Conservation (phyloP, 2,329 filamentous ascomycete genomes). For the Lomentospora prolificans region DNA sequence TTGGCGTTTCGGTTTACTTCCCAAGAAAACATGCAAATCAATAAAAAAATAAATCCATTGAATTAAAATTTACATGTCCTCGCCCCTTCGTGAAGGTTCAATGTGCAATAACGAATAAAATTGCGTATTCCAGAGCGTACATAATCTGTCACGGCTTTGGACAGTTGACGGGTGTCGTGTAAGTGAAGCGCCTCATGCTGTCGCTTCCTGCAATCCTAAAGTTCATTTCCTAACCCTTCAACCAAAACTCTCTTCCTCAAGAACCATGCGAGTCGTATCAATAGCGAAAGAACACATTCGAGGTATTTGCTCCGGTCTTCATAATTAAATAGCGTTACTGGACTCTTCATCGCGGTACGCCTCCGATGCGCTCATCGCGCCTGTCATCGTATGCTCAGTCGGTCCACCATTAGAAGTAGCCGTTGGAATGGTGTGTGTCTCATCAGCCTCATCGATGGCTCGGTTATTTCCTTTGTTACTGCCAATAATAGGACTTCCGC, state of each 20-base stretch:
- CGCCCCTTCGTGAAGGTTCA: background rate
- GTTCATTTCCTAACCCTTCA: too few relatives aligned
- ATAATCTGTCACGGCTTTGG: too few relatives aligned
- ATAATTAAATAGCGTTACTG: background rate
- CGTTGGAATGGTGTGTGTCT: background rate
- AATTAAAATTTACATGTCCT: background rate
- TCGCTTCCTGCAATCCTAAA: too few relatives aligned
- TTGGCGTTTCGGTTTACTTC: background rate
- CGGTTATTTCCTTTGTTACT: conserved; percentile 5
- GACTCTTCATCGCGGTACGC: background rate
- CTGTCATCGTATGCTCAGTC: conserved; percentile 1
- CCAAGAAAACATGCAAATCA: background rate
- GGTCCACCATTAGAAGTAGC: background rate
- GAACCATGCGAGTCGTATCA: too few relatives aligned
- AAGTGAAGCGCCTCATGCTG: too few relatives aligned
- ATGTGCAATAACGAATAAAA: background rate
- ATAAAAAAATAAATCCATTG: background rate
- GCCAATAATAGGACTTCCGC: conserved; percentile 4
- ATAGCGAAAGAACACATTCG: too few relatives aligned
- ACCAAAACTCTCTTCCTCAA: too few relatives aligned
- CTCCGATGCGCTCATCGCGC: background rate
- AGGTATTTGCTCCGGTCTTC: too few relatives aligned
- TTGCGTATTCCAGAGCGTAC: too few relatives aligned
- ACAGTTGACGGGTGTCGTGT: too few relatives aligned
- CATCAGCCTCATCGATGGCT: conserved; percentile 9